phyloP scores from a whole-genome alignment of 345 rosid species.

The Eucalyptus erythrocorys region DNA sequence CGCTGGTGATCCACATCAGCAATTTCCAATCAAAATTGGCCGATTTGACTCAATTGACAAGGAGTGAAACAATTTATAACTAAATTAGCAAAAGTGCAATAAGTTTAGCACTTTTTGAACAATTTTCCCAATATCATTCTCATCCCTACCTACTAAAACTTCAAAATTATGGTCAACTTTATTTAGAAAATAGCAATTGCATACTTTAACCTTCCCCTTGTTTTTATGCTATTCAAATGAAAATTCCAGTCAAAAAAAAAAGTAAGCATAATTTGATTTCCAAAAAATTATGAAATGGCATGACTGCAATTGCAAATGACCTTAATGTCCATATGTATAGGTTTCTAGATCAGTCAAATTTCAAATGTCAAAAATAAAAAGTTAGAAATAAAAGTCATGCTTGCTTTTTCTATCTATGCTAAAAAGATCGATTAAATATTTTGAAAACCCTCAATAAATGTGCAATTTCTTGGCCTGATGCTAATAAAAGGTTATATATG shows the following conservation, averaged over 20 bases:
- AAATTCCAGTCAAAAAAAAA: background rate
- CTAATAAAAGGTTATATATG: background rate
- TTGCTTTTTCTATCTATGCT: background rate
- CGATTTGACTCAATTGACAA: no score
- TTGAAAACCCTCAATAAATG: background rate
- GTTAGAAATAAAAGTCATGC: background rate
- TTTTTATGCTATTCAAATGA: background rate
- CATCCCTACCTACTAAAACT: background rate
- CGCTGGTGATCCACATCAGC: accelerated
- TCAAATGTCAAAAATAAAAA: background rate
- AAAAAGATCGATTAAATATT: background rate
- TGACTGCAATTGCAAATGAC: background rate
- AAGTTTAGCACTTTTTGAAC: accelerated
- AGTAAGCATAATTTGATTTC: background rate
- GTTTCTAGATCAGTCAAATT: background rate
- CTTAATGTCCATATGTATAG: background rate
- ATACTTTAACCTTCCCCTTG: background rate
- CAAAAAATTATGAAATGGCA: background rate
- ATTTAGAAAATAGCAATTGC: background rate
- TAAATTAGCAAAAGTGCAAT: no score
- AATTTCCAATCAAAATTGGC: accelerated
- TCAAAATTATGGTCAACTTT: background rate
- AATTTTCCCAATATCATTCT: background rate
- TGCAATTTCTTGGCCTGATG: background rate
- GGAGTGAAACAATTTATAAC: accelerated